These are phyloP conservation scores for Petunia hybrid DNA, from an alignment of 305 asterid species.

Conservation along the genomic window DNA sequence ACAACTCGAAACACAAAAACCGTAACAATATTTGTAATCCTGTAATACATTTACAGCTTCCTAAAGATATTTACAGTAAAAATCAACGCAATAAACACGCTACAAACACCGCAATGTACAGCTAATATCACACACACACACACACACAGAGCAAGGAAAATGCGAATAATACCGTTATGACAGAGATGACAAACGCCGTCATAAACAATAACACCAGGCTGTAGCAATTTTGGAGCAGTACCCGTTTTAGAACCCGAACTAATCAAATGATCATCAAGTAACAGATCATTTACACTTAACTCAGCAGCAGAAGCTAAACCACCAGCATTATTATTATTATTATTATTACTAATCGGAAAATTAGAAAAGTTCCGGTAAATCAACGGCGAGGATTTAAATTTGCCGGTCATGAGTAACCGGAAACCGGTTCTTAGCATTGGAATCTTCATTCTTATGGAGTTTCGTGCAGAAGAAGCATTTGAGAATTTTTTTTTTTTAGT, in stretches of 20 bases:
- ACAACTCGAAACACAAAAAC: no score
- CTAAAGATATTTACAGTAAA: no score
- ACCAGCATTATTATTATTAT: conserved; percentile 3
- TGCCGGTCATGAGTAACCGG: conserved; percentile 32
- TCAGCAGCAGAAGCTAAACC: conserved; percentile 41
- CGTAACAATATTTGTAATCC: no score
- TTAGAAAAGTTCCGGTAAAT: conserved; percentile 11
- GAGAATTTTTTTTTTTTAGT: not conserved
- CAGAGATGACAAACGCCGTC: conserved; percentile 96
- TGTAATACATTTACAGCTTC: no score
- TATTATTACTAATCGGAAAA: no score
- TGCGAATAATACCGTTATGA: conserved; percentile 60
- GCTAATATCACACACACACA: not conserved
- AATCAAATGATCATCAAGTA: conserved; percentile 39
- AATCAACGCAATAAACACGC: no score
- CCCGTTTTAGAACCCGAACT: conserved; percentile 41
- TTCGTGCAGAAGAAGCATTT: not conserved
- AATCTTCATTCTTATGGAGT: conserved; percentile 3
- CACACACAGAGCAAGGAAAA: not conserved
- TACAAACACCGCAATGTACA: no score
- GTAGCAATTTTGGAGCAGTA: conserved; percentile 56
- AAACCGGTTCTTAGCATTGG: conserved; percentile 46
- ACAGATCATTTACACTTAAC: conserved; percentile 37
- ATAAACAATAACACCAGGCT: conserved; percentile 84
- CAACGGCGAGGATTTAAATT: conserved; percentile 30